A percentile compares a stretch with the other conserved stretches of the same genome.
Evolutionary conservation across 1,139 yeast genomes (phyloP).

Genomic region (Candida gigantensis): DNA sequence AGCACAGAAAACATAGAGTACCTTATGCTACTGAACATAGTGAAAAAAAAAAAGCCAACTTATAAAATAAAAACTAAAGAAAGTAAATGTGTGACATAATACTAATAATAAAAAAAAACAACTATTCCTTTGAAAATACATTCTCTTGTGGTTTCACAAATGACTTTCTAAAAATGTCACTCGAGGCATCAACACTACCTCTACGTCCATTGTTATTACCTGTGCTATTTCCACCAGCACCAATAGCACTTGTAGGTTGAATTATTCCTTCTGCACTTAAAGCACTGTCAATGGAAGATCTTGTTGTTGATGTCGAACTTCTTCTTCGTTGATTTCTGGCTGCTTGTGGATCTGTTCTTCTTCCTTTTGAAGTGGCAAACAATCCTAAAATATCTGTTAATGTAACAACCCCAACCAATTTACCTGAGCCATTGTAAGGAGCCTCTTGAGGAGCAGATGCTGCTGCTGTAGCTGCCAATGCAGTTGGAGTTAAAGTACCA

Average conservation of each 20-base stretch:
- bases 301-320: constrained; percentile 51
- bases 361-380: constrained; percentile 71
- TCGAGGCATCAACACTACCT: constrained; percentile 9
- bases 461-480: constrained; percentile 20
- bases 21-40: too few species aligned
- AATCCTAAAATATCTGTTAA: constrained; percentile 84
- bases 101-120: not conserved
- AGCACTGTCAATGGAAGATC: constrained; percentile 37
- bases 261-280: constrained; percentile 14
- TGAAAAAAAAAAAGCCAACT: too few species aligned
- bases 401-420: constrained; percentile 85
- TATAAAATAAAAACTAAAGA: constrained; percentile 1
- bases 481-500: constrained; percentile 15
- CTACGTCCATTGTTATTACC: constrained; percentile 7
- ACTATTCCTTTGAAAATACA: constrained; percentile 11
- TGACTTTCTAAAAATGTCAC: constrained; percentile 15
- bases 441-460: constrained; percentile 12
- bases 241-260: not conserved
- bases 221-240: not conserved
- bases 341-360: constrained; percentile 71
- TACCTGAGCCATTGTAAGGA: constrained; percentile 57
- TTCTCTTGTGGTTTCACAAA: constrained; percentile 13
- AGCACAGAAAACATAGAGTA: too few species aligned
- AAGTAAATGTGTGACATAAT: not conserved
- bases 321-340: constrained; percentile 90